Evolutionary conservation across 2,329 filamentous ascomycete genomes (phyloP).

Genomic region (Xylariaceae sp.): DNA sequence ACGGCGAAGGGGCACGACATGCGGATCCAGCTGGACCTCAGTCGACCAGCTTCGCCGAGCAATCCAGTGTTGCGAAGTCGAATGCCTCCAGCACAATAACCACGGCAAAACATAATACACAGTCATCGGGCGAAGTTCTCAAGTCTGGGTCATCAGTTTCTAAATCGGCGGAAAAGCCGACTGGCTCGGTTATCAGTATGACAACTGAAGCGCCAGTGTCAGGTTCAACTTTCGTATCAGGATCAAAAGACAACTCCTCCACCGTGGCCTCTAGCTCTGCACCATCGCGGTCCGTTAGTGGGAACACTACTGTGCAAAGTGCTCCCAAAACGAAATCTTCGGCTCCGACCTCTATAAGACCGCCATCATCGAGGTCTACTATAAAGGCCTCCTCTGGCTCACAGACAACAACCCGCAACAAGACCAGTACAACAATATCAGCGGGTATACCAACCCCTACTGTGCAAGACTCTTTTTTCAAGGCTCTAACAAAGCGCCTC

Average conservation of each 20-base stretch:
- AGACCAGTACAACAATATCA: constrained; percentile 48
- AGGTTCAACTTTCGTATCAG: constrained; percentile 20
- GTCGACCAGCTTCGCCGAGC: constrained; percentile 24
- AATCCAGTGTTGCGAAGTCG: constrained; percentile 18
- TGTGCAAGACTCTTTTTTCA: constrained; percentile 97
- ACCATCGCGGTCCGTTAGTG: constrained; percentile 21
- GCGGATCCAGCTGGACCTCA: constrained; percentile 23
- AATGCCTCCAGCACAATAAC: constrained; percentile 24
- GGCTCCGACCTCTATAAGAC: constrained; percentile 38
- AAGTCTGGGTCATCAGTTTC: constrained; percentile 16
- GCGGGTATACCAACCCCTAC: constrained; percentile 69
- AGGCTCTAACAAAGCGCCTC: constrained; percentile 90
- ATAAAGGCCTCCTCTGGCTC: constrained; percentile 31
- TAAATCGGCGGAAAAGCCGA: constrained; percentile 18
- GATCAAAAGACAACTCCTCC: constrained; percentile 23
- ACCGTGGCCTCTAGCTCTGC: constrained; percentile 24
- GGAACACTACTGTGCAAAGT: constrained; percentile 28
- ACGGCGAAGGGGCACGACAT: constrained; percentile 20
- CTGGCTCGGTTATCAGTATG: constrained; percentile 11
- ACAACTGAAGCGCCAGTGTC: constrained; percentile 18
- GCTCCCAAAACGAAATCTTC: constrained; percentile 31
- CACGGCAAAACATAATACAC: constrained; percentile 24
- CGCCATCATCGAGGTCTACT: constrained; percentile 35
- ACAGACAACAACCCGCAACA: constrained; percentile 41
- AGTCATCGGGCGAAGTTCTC: constrained; percentile 24